phyloP scores from a whole-genome alignment of 768 basidiomycete species.

The Kwoniella europaea region DNA sequence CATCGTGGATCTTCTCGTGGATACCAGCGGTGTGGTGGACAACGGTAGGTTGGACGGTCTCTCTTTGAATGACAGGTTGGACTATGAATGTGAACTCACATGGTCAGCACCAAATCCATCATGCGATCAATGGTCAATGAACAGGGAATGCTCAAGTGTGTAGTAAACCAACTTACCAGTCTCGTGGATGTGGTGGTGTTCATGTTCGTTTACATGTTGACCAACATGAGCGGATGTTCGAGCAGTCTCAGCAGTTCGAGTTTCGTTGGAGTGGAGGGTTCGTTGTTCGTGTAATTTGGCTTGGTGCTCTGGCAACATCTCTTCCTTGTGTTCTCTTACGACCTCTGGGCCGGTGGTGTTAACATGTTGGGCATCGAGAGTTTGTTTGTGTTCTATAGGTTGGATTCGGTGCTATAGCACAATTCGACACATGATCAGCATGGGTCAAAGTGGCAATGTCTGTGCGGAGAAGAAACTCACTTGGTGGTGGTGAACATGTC shows the following conservation, averaged over 20 bases:
- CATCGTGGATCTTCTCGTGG: constrained; percentile 59
- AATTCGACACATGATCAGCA: constrained; percentile 37
- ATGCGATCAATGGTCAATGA: no score
- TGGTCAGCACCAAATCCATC: neutral
- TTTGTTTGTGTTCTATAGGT: constrained; percentile 55
- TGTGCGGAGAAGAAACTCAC: constrained; percentile 17
- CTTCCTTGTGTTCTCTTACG: constrained; percentile 54
- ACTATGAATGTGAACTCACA: constrained; percentile 2
- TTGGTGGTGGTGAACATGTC: constrained; percentile 57
- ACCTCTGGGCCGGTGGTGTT: constrained; percentile 49
- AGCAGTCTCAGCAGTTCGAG: constrained; percentile 44
- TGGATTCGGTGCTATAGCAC: constrained; percentile 57
- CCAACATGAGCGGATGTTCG: constrained; percentile 45
- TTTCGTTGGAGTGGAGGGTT: constrained; percentile 47
- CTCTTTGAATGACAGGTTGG: constrained; percentile 59
- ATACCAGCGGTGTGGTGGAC: constrained; percentile 59
- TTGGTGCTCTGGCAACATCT: constrained; percentile 58
- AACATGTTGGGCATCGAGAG: constrained; percentile 53
- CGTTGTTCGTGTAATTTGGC: constrained; percentile 55
- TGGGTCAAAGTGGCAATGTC: neutral
- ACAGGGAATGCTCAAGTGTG: no score
- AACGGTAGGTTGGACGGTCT: constrained; percentile 57
- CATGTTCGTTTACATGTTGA: constrained; percentile 56
- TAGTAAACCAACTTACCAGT: constrained; percentile 26
- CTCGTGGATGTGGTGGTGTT: constrained; percentile 59